These are phyloP conservation scores for Eragrostis curvula DNA, from an alignment of 176 grass and related monocot species.

Conservation along the genomic window DNA sequence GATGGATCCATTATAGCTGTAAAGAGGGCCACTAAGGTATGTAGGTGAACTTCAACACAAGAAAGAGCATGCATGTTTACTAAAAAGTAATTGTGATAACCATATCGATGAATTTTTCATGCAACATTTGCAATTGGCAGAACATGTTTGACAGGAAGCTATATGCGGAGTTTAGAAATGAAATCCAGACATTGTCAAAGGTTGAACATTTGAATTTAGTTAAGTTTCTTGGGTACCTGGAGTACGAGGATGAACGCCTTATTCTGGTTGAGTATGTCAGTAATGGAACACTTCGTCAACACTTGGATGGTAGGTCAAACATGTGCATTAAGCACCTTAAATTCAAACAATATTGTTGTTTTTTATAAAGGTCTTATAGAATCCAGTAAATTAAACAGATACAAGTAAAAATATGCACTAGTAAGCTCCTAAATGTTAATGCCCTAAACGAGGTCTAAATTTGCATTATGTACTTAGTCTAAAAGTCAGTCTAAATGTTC, in stretches of 20 bases:
- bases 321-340: constrained; percentile 6
- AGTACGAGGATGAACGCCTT: constrained; percentile 65
- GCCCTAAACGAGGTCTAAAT: background rate
- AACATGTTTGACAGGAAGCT: constrained; percentile 62
- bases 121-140: constrained; percentile 56
- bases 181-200: constrained; percentile 79
- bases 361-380: background rate
- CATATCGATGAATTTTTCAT: constrained; percentile 8
- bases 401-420: background rate
- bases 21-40: constrained; percentile 86
- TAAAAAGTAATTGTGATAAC: constrained; percentile 32
- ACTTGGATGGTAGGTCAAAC: constrained; percentile 82
- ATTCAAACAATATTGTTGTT: background rate
- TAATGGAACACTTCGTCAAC: constrained; percentile 85
- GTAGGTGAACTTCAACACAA: constrained; percentile 30
- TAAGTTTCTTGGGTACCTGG: constrained; percentile 77
- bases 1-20: constrained; percentile 87
- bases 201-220: constrained; percentile 88
- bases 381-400: background rate
- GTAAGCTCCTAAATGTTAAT: constrained; percentile 4
- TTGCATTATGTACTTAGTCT: background rate
- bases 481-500: constrained; percentile 1
- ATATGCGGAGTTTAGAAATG: constrained; percentile 73
- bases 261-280: constrained; percentile 80
- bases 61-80: constrained; percentile 22